A percentile compares a stretch with the other conserved stretches of the same genome.
Conservation (phyloP, 2,329 filamentous ascomycete species). For the Colletotrichum acutatum region DNA sequence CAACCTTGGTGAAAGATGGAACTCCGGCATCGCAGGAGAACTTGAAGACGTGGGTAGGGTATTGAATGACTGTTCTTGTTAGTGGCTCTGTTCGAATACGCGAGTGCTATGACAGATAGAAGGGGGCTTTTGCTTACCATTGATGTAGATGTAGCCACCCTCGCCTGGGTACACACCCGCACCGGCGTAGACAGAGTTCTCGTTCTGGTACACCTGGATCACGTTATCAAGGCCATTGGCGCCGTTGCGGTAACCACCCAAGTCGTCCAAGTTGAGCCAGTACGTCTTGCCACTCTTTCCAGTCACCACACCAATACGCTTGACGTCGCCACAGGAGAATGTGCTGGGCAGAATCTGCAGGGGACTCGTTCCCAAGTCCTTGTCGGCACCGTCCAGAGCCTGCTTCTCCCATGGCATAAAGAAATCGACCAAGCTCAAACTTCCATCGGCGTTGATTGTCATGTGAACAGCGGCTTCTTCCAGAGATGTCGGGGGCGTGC, state of each 20-base stretch:
- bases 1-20: constrained; percentile 64
- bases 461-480: constrained; percentile 59
- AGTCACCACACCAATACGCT: constrained; percentile 60
- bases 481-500: constrained; percentile 51
- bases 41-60: constrained; percentile 66
- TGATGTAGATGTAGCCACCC: constrained; percentile 61
- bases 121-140: constrained; percentile 37
- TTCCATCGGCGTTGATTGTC: constrained; percentile 52
- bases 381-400: constrained; percentile 60
- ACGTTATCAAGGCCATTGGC: constrained; percentile 51
- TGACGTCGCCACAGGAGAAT: constrained; percentile 56
- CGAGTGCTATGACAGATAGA: background rate
- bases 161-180: constrained; percentile 60
- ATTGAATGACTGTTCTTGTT: constrained; percentile 56
- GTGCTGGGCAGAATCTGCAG: constrained; percentile 56
- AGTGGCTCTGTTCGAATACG: background rate
- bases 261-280: constrained; percentile 53
- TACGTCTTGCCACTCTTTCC: constrained; percentile 64
- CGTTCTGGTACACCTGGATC: constrained; percentile 55
- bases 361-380: constrained; percentile 59
- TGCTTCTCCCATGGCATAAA: constrained; percentile 66
- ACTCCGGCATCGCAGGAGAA: constrained; percentile 63
- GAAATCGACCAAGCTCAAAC: constrained; percentile 59
- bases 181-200: constrained; percentile 58
- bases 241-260: constrained; percentile 53